These are phyloP conservation scores for Aspergillus ustus DNA, from an alignment of 2,329 filamentous ascomycete species.

Conservation along the genomic window DNA sequence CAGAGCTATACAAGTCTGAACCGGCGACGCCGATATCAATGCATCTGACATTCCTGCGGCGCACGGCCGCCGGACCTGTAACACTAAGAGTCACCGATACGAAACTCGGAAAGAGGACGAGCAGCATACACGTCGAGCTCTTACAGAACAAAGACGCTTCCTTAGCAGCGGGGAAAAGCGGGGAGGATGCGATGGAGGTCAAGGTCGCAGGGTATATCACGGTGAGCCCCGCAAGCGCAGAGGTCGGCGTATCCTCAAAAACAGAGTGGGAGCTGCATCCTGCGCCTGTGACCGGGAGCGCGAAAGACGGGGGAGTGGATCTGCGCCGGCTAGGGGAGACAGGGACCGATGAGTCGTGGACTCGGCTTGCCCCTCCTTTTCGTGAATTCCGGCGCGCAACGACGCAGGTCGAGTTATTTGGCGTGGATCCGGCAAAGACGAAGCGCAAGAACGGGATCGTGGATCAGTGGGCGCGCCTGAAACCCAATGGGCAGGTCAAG, in stretches of 20 bases:
- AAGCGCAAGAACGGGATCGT: constrained; percentile 37
- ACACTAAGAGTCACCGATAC: constrained; percentile 64
- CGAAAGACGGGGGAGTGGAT: constrained; percentile 37
- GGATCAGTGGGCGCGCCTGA: constrained; percentile 71
- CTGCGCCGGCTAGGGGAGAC: constrained; percentile 25
- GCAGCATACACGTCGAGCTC: constrained; percentile 66
- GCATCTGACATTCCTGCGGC: constrained; percentile 68
- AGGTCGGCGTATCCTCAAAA: constrained; percentile 61
- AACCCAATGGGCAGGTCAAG: constrained; percentile 53
- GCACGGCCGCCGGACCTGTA: constrained; percentile 63
- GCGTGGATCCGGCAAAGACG: constrained; percentile 30
- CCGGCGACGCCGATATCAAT: constrained; percentile 65
- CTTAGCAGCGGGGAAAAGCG: constrained; percentile 28
- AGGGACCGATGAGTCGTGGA: constrained; percentile 35
- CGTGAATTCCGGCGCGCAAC: constrained; percentile 53
- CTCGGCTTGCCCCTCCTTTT: constrained; percentile 32
- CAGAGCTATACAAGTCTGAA: constrained; percentile 51
- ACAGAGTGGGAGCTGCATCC: constrained; percentile 61
- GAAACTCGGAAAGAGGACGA: constrained; percentile 68
- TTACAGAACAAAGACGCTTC: constrained; percentile 38
- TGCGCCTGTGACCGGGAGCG: constrained; percentile 43
- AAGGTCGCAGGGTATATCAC: constrained; percentile 70
- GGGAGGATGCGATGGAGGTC: constrained; percentile 52
- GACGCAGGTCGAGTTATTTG: constrained; percentile 56
- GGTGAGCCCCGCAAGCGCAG: constrained; percentile 64